A percentile compares a stretch with the other conserved stretches of the same genome.
Evolutionary conservation across 495 filamentous ascomycete species (phyloP).

Genomic region (Penicillium soppii): DNA sequence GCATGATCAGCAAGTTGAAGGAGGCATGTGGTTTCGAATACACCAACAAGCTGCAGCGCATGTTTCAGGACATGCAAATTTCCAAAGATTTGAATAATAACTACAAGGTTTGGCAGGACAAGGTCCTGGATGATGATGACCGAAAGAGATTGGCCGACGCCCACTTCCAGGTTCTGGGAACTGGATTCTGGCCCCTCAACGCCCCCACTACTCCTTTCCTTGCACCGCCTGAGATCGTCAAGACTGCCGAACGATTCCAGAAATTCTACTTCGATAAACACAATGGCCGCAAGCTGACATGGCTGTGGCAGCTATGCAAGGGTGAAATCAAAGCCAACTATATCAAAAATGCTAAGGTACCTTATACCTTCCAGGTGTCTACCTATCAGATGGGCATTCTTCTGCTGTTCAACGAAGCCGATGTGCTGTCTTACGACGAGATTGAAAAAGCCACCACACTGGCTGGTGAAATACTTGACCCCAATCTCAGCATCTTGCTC

Average conservation of each 20-base stretch:
- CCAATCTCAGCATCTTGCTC: slow-evolving; percentile 76
- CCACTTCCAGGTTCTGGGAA: slow-evolving; percentile 85
- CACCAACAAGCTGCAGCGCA: slow-evolving; percentile 98
- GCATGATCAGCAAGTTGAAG: slow-evolving; percentile 99
- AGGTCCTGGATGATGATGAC: slow-evolving; percentile 61
- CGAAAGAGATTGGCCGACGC: slow-evolving; percentile 66
- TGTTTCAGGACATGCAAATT: slow-evolving; percentile 99
- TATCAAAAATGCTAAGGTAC: slow-evolving; percentile 79
- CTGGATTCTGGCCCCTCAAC: slow-evolving; percentile 94
- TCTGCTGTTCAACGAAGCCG: slow-evolving; percentile 91
- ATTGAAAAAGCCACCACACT: slow-evolving; percentile 79
- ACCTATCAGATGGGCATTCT: slow-evolving; percentile 97
- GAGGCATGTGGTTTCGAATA: slow-evolving; percentile 99
- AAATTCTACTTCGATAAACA: slow-evolving; percentile 96
- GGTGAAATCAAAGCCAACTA: slow-evolving; percentile 95
- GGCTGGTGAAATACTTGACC: slow-evolving; percentile 76
- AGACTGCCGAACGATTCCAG: slow-evolving; percentile 84
- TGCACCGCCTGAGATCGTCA: slow-evolving; percentile 78
- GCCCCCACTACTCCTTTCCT: slow-evolving; percentile 82
- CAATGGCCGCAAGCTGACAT: slow-evolving; percentile 91
- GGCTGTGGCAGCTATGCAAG: slow-evolving; percentile 98
- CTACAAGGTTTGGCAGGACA: slow-evolving; percentile 71
- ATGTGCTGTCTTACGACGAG: slow-evolving; percentile 82
- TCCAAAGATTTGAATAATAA: slow-evolving; percentile 91
- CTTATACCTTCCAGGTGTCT: slow-evolving; percentile 96